These are phyloP conservation scores for Nicotiana benthamiana DNA, from an alignment of 257 asterid species.

Conservation along the genomic window DNA sequence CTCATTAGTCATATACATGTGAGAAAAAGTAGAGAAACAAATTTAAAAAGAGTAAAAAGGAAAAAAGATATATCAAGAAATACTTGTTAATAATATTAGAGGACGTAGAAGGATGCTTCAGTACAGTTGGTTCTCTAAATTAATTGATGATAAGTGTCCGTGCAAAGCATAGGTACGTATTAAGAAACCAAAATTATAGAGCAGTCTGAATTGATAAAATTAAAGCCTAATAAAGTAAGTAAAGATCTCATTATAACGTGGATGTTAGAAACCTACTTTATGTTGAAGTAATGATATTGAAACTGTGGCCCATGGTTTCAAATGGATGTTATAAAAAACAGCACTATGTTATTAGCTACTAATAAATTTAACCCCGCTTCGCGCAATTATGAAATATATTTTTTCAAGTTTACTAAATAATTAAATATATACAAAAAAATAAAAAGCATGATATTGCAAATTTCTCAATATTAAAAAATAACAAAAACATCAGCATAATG, in stretches of 20 bases:
- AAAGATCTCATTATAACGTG: not conserved
- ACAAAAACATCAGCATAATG: no score
- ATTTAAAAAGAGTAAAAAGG: not conserved
- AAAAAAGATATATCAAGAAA: not conserved
- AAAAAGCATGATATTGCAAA: no score
- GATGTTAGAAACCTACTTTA: not conserved
- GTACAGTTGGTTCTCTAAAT: not conserved
- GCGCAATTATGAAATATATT: no score
- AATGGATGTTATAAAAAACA: no score
- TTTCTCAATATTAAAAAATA: no score
- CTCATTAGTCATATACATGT: slow-evolving; percentile 3
- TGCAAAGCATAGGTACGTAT: not conserved
- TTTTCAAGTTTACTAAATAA: no score
- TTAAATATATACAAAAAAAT: no score
- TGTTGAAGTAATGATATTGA: not conserved
- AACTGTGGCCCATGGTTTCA: not conserved
- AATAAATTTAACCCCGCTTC: no score
- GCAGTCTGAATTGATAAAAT: not conserved
- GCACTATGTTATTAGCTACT: no score
- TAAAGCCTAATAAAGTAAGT: not conserved
- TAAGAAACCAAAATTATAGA: no score
- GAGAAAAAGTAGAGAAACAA: not conserved
- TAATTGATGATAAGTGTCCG: not conserved
- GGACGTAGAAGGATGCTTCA: not conserved
- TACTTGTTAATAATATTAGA: not conserved